A percentile compares a stretch with the other conserved stretches of the same genome.
phyloP scores from a whole-genome alignment of 2,329 filamentous ascomycete genomes.

The Clonostachys chloroleuca region DNA sequence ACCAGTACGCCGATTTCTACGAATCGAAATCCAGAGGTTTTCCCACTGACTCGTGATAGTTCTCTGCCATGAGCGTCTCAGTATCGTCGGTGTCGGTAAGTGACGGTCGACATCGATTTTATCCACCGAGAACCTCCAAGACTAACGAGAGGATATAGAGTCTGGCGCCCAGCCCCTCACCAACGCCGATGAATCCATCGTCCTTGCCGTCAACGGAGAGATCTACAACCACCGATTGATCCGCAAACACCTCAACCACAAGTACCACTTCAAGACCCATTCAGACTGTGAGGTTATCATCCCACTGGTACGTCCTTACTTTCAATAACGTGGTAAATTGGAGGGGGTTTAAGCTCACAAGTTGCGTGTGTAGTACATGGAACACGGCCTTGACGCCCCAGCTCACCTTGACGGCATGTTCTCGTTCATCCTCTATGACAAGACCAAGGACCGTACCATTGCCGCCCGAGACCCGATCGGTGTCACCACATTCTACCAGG shows the following conservation, averaged over 20 bases:
- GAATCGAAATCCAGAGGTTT: background rate
- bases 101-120: slow-evolving; percentile 12
- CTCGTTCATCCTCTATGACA: slow-evolving; percentile 97
- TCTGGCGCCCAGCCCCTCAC: slow-evolving; percentile 93
- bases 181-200: slow-evolving; percentile 83
- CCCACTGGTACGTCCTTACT: slow-evolving; percentile 65
- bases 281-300: slow-evolving; percentile 99
- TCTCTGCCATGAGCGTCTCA: slow-evolving; percentile 94
- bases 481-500: slow-evolving; percentile 96
- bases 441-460: slow-evolving; percentile 85
- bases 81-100: slow-evolving; percentile 93
- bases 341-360: background rate
- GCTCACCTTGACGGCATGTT: slow-evolving; percentile 99
- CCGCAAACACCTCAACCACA: slow-evolving; percentile 76
- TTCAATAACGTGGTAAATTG: background rate
- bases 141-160: slow-evolving; percentile 48
- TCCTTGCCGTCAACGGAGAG: slow-evolving; percentile 96
- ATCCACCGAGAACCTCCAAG: background rate
- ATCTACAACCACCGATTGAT: slow-evolving; percentile 99
- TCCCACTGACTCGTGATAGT: slow-evolving; percentile 47
- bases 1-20: slow-evolving; percentile 63
- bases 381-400: slow-evolving; percentile 87
- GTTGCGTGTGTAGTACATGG: slow-evolving; percentile 63
- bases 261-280: slow-evolving; percentile 96
- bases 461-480: slow-evolving; percentile 96